Conservation (phyloP, 345 rosid genomes). For the Brassica carinata region DNA sequence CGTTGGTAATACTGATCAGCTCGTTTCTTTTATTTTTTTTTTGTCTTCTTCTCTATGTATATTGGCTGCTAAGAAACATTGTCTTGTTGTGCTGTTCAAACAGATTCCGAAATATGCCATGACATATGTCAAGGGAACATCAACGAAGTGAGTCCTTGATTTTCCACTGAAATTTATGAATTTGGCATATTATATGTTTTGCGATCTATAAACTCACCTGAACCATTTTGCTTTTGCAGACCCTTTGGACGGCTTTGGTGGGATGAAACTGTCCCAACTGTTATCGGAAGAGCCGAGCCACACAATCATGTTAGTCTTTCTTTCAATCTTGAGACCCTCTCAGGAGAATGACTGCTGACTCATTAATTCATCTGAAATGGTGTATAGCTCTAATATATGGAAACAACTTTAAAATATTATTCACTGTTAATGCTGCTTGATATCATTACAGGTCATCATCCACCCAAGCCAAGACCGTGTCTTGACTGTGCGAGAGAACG, state of each 20-base stretch:
- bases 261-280: conserved; percentile 88
- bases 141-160: conserved; percentile 40
- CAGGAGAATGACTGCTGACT: neutral
- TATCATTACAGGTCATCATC: conserved; percentile 49
- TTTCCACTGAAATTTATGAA: neutral
- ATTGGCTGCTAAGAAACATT: neutral
- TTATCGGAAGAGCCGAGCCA: conserved; percentile 73
- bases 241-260: conserved; percentile 87
- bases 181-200: neutral
- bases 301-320: conserved; percentile 62
- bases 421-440: neutral
- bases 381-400: neutral
- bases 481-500: conserved; percentile 66
- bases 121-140: conserved; percentile 32
- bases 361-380: neutral
- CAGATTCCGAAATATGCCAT: conserved; percentile 47
- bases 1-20: conserved; percentile 48
- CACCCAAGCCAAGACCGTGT: conserved; percentile 76
- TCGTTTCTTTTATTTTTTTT: neutral
- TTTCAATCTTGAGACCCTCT: neutral
- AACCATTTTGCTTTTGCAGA: conserved; percentile 35
- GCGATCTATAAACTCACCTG: neutral
- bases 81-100: neutral
- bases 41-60: neutral
- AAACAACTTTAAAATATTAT: neutral